Evolutionary conservation across 768 basidiomycete genomes (phyloP).

Genomic region (Termitomyces sp.): DNA sequence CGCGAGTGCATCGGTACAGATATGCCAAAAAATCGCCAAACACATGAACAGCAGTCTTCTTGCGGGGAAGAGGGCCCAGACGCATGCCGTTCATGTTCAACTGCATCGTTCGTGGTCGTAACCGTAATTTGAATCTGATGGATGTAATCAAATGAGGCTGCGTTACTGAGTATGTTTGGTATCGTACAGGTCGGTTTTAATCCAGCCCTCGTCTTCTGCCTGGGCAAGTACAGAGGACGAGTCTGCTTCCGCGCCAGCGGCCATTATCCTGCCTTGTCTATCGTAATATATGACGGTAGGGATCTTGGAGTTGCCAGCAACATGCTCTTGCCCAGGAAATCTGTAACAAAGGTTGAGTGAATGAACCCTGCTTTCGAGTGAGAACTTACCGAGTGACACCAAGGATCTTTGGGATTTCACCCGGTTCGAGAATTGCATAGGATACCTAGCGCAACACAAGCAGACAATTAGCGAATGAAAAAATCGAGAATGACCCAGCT

Average conservation of each 20-base stretch:
- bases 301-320: slow-evolving; percentile 80
- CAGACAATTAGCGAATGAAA: background rate
- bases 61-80: slow-evolving; percentile 58
- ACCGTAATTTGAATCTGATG: slow-evolving; percentile 70
- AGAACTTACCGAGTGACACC: slow-evolving; percentile 65
- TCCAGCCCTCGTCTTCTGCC: slow-evolving; percentile 77
- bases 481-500: slow-evolving; percentile 9
- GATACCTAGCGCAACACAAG: slow-evolving; percentile 40
- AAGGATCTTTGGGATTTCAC: slow-evolving; percentile 74
- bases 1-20: slow-evolving; percentile 66
- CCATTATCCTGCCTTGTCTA: slow-evolving; percentile 54
- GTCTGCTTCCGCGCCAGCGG: slow-evolving; percentile 76
- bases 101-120: slow-evolving; percentile 73
- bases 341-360: slow-evolving; percentile 28
- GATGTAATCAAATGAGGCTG: background rate
- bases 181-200: slow-evolving; percentile 67
- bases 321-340: slow-evolving; percentile 83
- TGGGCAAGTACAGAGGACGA: slow-evolving; percentile 47
- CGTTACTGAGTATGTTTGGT: background rate
- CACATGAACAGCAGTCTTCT: slow-evolving; percentile 64
- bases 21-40: slow-evolving; percentile 78
- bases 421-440: slow-evolving; percentile 77
- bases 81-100: slow-evolving; percentile 84
- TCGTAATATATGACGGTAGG: slow-evolving; percentile 77
- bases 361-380: background rate